These are phyloP conservation scores for Picea abies DNA, from an alignment of 83 land plant genomes.

Conservation along the genomic window DNA sequence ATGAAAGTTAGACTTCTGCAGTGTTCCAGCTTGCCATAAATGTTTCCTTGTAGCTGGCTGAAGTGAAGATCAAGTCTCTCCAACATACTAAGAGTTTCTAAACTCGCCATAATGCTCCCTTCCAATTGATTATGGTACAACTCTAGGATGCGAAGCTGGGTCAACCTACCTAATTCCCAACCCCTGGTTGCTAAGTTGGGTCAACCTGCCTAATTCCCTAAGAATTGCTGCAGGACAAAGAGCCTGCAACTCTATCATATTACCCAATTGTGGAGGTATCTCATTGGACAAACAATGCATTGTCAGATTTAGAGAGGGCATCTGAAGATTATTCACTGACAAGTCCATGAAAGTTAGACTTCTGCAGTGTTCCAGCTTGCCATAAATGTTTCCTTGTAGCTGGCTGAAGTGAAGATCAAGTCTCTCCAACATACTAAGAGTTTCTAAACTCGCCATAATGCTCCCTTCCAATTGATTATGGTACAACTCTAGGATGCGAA, in stretches of 20 bases:
- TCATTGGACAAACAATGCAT: conserved; percentile 26
- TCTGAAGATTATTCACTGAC: too few relatives aligned
- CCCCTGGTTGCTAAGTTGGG: neutral
- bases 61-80: conserved; percentile 43
- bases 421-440: conserved; percentile 25
- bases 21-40: conserved; percentile 47
- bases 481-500: conserved; percentile 47
- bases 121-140: conserved; percentile 64
- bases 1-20: conserved; percentile 37
- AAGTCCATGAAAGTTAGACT: conserved; percentile 19
- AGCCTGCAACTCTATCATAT: conserved; percentile 30
- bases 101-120: conserved; percentile 18
- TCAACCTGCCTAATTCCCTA: conserved; percentile 34
- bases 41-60: conserved; percentile 13
- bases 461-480: conserved; percentile 52
- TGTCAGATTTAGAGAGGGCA: neutral
- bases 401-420: conserved; percentile 44
- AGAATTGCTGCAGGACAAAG: conserved; percentile 60
- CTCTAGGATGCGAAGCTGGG: conserved; percentile 42
- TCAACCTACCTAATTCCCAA: too few relatives aligned
- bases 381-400: conserved; percentile 21
- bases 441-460: too few relatives aligned
- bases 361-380: conserved; percentile 41
- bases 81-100: conserved; percentile 1
- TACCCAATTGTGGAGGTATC: conserved; percentile 56